These are phyloP conservation scores for Spergularia azorica DNA, from an alignment of 179 eudicot genomes.

Conservation along the genomic window DNA sequence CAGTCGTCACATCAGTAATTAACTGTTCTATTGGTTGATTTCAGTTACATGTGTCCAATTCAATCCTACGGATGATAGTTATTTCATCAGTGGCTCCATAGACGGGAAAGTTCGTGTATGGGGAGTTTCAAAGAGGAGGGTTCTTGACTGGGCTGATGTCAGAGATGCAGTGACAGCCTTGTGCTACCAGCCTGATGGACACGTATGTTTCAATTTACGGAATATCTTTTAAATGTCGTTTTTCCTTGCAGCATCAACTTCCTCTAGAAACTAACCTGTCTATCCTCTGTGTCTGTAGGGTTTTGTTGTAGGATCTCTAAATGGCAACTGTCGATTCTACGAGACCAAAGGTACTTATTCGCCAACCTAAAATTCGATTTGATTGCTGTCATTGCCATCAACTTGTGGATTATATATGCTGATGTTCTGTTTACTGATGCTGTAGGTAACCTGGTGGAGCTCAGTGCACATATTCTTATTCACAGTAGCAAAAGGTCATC, in stretches of 20 bases:
- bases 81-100: conserved; percentile 73
- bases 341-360: conserved; percentile 50
- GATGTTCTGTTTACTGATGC: conserved; percentile 20
- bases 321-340: conserved; percentile 66
- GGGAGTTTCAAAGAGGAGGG: conserved; percentile 59
- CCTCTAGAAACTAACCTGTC: conserved; percentile 2
- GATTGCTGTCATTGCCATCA: not conserved
- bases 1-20: not conserved
- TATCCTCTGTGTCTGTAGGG: conserved; percentile 44
- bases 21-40: conserved; percentile 19
- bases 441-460: conserved; percentile 44
- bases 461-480: conserved; percentile 40
- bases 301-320: conserved; percentile 58
- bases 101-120: conserved; percentile 87
- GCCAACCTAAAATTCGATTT: not conserved
- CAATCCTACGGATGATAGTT: conserved; percentile 61
- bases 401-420: conserved; percentile 8
- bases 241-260: not conserved
- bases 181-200: conserved; percentile 76
- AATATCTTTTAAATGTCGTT: not conserved
- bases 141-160: conserved; percentile 70
- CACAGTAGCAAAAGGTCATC: conserved; percentile 46
- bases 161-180: conserved; percentile 64
- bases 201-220: conserved; percentile 43
- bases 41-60: conserved; percentile 86